Evolutionary conservation across 352 stramenopile genomes (phyloP), one percentile per base, ranked within the genome.

Genomic region (Pythium insidiosum): DNA sequence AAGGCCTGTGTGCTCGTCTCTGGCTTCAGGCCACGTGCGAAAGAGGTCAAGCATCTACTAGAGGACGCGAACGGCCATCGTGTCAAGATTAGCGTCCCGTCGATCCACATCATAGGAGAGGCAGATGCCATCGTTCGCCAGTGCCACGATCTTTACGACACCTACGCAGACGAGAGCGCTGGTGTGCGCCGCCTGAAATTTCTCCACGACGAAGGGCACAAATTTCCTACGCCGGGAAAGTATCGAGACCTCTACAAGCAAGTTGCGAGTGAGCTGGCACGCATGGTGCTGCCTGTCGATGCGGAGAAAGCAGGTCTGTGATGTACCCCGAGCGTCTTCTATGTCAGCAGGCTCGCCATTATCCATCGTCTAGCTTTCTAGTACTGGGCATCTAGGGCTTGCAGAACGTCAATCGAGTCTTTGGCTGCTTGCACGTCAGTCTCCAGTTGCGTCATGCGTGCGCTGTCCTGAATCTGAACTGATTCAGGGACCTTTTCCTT

Each of bases 151-250:
- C 55, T 90, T 25, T 58, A 69, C 24, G 55, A 64, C 9, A 61
- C 56, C 34, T 88, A 75, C 43, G 53, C 66, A 5, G 38, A 25
- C 20, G 56, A 52, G 13, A 38, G 44, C 0, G 53, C 56, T 9
- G 60, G 64, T 30, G 10, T 69, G 22, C 56, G 53, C 20, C 54
- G 56, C 16, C 40, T 63, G 46, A 61, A 62, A 39, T 80, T 87
- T 25, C 69, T 72, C 20, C 77, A 89, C 42, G 66, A 86, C n/a
- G 74, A 84, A 57, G 77, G 77, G n/a, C 77, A 87, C 66, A 81
- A 82, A 46, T 89, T 87, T 50, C 77, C 77, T 18, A 68, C 73
- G 9, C 60, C 64, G 0, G 28, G 58, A 16, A 64, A 63, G 38
- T 57, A 85, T 43, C 25, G 47, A 18, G 36, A 59, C 11, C 45